Evolutionary conservation across 176 grass and related monocot genomes (phyloP).

Genomic region (Raddia distichophylla): DNA sequence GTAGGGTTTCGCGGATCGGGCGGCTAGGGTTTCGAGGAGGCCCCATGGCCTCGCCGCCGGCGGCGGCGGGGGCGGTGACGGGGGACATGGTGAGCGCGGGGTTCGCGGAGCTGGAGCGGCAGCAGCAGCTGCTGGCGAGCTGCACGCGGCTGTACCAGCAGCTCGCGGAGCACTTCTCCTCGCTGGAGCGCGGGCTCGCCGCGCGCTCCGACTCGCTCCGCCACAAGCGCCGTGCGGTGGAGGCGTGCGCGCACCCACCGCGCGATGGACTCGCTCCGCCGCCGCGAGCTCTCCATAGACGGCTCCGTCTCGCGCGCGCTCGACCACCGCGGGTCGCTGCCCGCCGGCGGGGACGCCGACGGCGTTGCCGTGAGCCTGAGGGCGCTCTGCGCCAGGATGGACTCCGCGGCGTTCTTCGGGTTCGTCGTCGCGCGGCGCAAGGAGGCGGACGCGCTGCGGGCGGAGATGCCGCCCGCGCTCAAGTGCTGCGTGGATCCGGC

Average conservation of each 20-base stretch:
- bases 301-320: conserved; percentile 56
- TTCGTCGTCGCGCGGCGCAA: conserved; percentile 70
- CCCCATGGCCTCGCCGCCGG: conserved; percentile 36
- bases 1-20: conserved; percentile 62
- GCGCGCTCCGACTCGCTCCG: conserved; percentile 64
- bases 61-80: conserved; percentile 16
- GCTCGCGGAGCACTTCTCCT: conserved; percentile 80
- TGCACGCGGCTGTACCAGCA: conserved; percentile 89
- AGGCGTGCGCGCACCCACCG: conserved; percentile 51
- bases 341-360: background rate
- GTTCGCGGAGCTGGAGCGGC: conserved; percentile 84
- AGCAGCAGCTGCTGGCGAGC: conserved; percentile 83
- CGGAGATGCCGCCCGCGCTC: conserved; percentile 61
- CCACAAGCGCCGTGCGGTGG: conserved; percentile 51
- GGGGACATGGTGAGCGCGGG: conserved; percentile 56
- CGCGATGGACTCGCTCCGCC: conserved; percentile 51
- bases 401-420: conserved; percentile 57
- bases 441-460: conserved; percentile 76
- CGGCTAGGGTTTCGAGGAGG: conserved; percentile 29
- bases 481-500: conserved; percentile 76
- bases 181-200: conserved; percentile 68
- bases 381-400: conserved; percentile 70
- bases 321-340: conserved; percentile 49
- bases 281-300: conserved; percentile 65
- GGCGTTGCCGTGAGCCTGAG: conserved; percentile 52